Evolutionary conservation across 768 basidiomycete genomes (phyloP).

Genomic region (Leccinum aurantiacum): DNA sequence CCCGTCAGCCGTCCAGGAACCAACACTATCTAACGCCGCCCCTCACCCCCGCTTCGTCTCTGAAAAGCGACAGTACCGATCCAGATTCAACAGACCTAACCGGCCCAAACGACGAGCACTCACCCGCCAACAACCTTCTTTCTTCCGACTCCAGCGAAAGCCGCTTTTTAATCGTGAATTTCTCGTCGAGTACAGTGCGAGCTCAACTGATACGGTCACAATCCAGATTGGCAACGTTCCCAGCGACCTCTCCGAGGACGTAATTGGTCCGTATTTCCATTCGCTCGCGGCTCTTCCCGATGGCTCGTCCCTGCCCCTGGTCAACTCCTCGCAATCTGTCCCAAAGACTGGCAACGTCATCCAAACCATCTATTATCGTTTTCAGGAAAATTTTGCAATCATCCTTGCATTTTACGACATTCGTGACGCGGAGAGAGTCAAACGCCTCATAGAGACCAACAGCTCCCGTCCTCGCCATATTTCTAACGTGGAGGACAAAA

Average conservation of each 20-base stretch:
- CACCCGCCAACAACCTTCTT: slow-evolving; percentile 9
- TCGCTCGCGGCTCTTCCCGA: slow-evolving; percentile 23
- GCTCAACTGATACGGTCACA: slow-evolving; percentile 17
- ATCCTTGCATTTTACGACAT: slow-evolving; percentile 64
- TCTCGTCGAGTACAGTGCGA: neutral
- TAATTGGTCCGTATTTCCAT: slow-evolving; percentile 32
- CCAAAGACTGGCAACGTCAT: slow-evolving; percentile 35
- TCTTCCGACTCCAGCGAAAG: slow-evolving; percentile 24
- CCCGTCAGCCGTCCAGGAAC: slow-evolving; percentile 27
- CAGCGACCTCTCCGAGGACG: slow-evolving; percentile 30
- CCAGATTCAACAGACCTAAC: slow-evolving; percentile 33
- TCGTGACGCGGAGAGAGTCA: slow-evolving; percentile 51
- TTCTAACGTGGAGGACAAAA: slow-evolving; percentile 8
- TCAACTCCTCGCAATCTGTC: slow-evolving; percentile 6
- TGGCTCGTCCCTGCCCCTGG: slow-evolving; percentile 8
- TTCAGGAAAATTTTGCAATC: slow-evolving; percentile 50
- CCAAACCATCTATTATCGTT: slow-evolving; percentile 57
- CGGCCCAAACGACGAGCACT: slow-evolving; percentile 26
- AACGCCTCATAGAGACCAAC: slow-evolving; percentile 37
- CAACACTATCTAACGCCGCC: slow-evolving; percentile 60
- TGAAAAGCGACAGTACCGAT: slow-evolving; percentile 39
- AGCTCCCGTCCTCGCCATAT: slow-evolving; percentile 6
- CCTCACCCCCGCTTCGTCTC: slow-evolving; percentile 64
- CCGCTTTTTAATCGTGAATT: slow-evolving; percentile 35
- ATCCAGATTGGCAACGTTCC: slow-evolving; percentile 44